These are phyloP conservation scores for Botrytis cinerea DNA, from an alignment of 2,329 filamentous ascomycete species.

Conservation along the genomic window DNA sequence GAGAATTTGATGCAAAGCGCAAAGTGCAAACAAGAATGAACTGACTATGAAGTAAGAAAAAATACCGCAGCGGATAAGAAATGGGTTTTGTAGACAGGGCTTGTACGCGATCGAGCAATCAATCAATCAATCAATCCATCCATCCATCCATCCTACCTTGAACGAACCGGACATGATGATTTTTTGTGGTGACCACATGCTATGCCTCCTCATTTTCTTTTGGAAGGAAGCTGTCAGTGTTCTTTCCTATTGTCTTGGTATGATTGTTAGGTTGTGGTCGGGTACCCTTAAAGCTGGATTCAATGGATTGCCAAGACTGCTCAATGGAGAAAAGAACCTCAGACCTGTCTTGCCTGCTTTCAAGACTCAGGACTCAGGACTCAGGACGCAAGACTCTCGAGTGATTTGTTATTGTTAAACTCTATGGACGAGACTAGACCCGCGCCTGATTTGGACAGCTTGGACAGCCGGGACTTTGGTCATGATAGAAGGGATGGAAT, in stretches of 20 bases:
- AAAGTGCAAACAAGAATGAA: conserved; percentile 1
- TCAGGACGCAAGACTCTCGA: neutral
- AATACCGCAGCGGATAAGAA: conserved; percentile 12
- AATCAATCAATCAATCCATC: conserved; percentile 2
- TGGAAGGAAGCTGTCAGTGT: neutral
- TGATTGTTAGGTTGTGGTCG: conserved; percentile 15
- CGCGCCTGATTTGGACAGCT: neutral
- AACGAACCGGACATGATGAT: neutral
- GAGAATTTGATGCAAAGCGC: neutral
- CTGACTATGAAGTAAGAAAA: neutral
- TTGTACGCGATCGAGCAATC: neutral
- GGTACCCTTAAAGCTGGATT: neutral
- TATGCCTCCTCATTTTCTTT: neutral
- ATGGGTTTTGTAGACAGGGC: conserved; percentile 3
- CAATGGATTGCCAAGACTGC: neutral
- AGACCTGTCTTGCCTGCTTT: neutral
- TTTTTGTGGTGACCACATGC: neutral
- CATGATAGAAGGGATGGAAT: neutral
- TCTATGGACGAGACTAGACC: conserved; percentile 2
- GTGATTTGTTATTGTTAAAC: neutral
- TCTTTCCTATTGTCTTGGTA: conserved; percentile 8
- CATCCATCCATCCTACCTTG: conserved; percentile 14
- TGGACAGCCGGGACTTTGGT: neutral
- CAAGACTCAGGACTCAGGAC: neutral
- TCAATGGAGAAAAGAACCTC: conserved; percentile 6